Evolutionary conservation across 2,329 filamentous ascomycete species (phyloP), one percentile per base, ranked within the genome.

Genomic region (Leptosphaerulina australis): DNA sequence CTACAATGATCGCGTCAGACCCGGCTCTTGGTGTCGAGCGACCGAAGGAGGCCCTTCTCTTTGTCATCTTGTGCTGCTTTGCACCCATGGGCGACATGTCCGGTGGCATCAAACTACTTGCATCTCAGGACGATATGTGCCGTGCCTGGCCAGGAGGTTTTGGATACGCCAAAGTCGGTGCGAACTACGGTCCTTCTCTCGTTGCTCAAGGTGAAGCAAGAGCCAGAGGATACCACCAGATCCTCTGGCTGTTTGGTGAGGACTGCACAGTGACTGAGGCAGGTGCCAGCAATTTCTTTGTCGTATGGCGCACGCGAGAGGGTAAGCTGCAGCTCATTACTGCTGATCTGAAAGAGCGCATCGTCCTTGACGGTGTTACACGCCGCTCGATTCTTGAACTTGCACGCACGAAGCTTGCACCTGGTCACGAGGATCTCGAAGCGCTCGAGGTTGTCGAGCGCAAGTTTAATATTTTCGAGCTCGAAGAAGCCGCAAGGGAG

Each of bases 81-180:
- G 76, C 78, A 1, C 70, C 73, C 41, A 75, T 79, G 72, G 62
- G 72, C 55, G 47, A 67, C 45, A 58, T 60, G 34, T 62, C 58
- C 3, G 65, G 65, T 31, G 72, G 70, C 5, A 65, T 95, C 79
- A 87, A 83, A 63, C 83, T 96, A 35, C 83, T 93, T 68, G 93
- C 91, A 0, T 89, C 84, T 35, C 83, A 84, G 46, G 85, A 92
- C 59, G 90, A 96, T 72, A 90, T 87, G 79, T 86, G 96, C 50
- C 87, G 92, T 59, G 91, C 92, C 10, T 97, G 92, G 92, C 91
- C 90, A 15, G 92, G 92, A 54, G 92, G 93, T 8, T 96, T 95
- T 71, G 92, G 92, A 0, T 92, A 88, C 68, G 91, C 91, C 53
- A 97, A 97, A 76, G 83, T 97, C 25, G 92, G 92, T 45, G 92